phyloP scores from a whole-genome alignment of 192 early-diverging fungal species.

The Linnemannia schmuckeri region DNA sequence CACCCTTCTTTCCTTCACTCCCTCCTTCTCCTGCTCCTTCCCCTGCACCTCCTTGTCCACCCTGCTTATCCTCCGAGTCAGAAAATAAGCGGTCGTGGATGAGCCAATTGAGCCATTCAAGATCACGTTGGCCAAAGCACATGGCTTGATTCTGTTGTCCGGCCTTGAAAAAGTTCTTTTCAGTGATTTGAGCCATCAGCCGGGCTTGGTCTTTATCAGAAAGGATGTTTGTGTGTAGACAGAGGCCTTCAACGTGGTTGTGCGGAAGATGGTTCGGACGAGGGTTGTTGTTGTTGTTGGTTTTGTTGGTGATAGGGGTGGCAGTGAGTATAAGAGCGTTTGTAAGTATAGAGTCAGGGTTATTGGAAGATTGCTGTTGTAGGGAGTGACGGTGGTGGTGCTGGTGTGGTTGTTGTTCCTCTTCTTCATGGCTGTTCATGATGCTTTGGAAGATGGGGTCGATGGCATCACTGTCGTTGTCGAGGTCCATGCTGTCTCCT shows the following conservation, averaged over 20 bases:
- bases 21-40: too few relatives aligned
- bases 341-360: not conserved
- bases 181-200: conserved; percentile 39
- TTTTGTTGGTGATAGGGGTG: not conserved
- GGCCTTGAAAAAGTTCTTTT: conserved; percentile 44
- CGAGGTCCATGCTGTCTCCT: not conserved
- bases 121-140: conserved; percentile 60
- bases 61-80: not conserved
- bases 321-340: not conserved
- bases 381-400: not conserved
- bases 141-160: conserved; percentile 64
- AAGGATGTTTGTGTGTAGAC: conserved; percentile 32
- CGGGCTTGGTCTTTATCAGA: conserved; percentile 35
- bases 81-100: conserved; percentile 11
- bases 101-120: conserved; percentile 52
- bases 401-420: not conserved
- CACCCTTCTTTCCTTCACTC: not conserved
- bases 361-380: not conserved
- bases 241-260: conserved; percentile 21
- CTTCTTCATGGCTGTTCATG: conserved; percentile 22
- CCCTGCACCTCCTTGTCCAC: not conserved
- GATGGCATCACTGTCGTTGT: not conserved
- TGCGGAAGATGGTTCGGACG: conserved; percentile 24
- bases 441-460: conserved; percentile 48
- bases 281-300: not conserved